Percentiles rank a stretch among this genome's conserved stretches.
Conservation (phyloP, 2,329 filamentous ascomycete genomes). For the Amauroascus verrucosus region DNA sequence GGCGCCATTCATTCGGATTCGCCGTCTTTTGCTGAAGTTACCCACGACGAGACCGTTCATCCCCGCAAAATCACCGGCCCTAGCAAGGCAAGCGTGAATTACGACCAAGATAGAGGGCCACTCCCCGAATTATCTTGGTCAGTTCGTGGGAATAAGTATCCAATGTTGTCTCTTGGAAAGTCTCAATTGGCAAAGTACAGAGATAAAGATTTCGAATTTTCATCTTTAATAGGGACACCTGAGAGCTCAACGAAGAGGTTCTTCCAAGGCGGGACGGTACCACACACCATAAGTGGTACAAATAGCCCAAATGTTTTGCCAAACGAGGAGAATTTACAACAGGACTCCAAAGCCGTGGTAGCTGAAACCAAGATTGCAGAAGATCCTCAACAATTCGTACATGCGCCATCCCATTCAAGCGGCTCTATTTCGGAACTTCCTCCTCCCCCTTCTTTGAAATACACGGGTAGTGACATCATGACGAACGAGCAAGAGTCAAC, state of each 20-base stretch:
- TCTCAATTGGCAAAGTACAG: slow-evolving; percentile 16
- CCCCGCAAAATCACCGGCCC: slow-evolving; percentile 21
- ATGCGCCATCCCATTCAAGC: background rate
- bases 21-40: slow-evolving; percentile 17
- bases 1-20: slow-evolving; percentile 26
- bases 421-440: slow-evolving; percentile 7
- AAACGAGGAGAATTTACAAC: background rate
- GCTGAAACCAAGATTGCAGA: background rate
- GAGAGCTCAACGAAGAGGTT: slow-evolving; percentile 16
- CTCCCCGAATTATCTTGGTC: slow-evolving; percentile 27
- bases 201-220: slow-evolving; percentile 16
- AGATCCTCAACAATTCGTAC: background rate
- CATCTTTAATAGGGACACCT: slow-evolving; percentile 16
- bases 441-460: slow-evolving; percentile 7
- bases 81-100: slow-evolving; percentile 23
- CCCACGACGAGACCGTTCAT: slow-evolving; percentile 18
- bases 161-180: slow-evolving; percentile 14
- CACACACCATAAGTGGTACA: background rate
- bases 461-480: slow-evolving; percentile 6
- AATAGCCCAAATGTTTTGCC: background rate
- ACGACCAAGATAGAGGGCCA: slow-evolving; percentile 18
- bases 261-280: slow-evolving; percentile 1
- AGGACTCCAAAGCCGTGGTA: background rate
- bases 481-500: background rate
- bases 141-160: slow-evolving; percentile 21